Evolutionary conservation across 306 rosid genomes (phyloP), one percentile per base, ranked within the genome.

Genomic region (Arachis stenosperma): DNA sequence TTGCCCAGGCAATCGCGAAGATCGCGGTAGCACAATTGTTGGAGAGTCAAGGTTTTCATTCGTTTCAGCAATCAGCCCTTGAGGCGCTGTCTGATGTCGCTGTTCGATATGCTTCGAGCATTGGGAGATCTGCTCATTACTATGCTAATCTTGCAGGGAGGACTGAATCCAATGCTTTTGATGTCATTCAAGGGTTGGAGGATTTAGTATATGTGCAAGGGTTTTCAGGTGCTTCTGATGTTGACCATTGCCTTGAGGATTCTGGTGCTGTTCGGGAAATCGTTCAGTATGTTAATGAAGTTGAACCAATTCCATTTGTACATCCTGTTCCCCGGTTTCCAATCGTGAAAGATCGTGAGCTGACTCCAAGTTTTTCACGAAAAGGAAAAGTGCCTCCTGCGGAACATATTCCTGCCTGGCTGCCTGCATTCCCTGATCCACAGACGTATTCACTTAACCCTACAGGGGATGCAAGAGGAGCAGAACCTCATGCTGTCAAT

Each of bases 321-420:
- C 86, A 81, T 71, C 63, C 84, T 5, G 48, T 88, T 67, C 95
- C 93, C 47, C 74, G 64, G 43, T 92, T 92, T 81, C 98, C 97
- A 6, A 77, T 88, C 55, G 75, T 80, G 52, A 90, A 84, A 74
- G 90, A 87, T 70, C 76, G 87, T 15, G 84, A 81, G 70, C 75
- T 73, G 78, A 58, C 80, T 62, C 89, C 86, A 12, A 92, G 86
- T 42, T 87, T 87, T 78, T 74, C 27, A 50, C 96, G 85, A 81
- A 80, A 9, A 5, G 89, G 84, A 54, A 84, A 85, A 73, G 90
- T 87, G 69, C 84, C 97, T 78, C 88, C 88, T 0, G 84, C 73
- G 29, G 90, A 87, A 61, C 95, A 90, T 79, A 87, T 92, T 76
- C 97, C 98, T 50, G 61, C 86, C 50, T 90, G 98, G 98, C 81